Evolutionary conservation across 805 yeast genomes (phyloP).

Genomic region (Starmerella vitae): DNA sequence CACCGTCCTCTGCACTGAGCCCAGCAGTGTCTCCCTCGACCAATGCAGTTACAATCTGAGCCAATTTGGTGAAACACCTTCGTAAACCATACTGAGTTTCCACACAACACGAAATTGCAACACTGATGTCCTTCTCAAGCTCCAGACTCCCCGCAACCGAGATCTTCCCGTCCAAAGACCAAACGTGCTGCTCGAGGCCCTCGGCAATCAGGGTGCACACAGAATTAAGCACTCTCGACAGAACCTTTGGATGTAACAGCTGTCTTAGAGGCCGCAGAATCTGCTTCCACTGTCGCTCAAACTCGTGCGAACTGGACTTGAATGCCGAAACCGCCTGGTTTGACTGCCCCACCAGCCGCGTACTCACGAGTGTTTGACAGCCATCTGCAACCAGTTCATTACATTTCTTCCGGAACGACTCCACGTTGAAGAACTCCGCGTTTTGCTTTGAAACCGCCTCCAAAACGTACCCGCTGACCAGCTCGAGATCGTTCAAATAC

Average conservation of each 20-base stretch:
- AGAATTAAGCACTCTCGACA: slow-evolving; percentile 34
- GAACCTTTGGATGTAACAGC: slow-evolving; percentile 43
- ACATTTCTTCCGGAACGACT: slow-evolving; percentile 26
- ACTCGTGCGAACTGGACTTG: slow-evolving; percentile 28
- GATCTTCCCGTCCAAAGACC: slow-evolving; percentile 51
- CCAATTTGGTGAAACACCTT: slow-evolving; percentile 63
- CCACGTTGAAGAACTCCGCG: background rate
- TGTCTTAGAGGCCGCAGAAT: slow-evolving; percentile 53
- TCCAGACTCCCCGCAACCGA: slow-evolving; percentile 75
- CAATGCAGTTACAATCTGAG: slow-evolving; percentile 56
- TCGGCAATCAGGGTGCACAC: slow-evolving; percentile 44
- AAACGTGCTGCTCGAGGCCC: slow-evolving; percentile 50
- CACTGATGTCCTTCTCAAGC: slow-evolving; percentile 67
- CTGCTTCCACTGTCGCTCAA: slow-evolving; percentile 51
- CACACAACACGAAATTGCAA: slow-evolving; percentile 51
- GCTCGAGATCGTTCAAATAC: slow-evolving; percentile 57
- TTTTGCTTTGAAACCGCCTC: slow-evolving; percentile 27
- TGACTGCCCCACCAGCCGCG: slow-evolving; percentile 30
- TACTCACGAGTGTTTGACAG: slow-evolving; percentile 26
- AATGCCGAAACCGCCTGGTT: slow-evolving; percentile 30
- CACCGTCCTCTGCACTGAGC: slow-evolving; percentile 3
- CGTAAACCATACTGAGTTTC: slow-evolving; percentile 61
- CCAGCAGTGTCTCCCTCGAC: slow-evolving; percentile 6
- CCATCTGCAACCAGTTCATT: slow-evolving; percentile 34
- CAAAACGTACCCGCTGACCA: slow-evolving; percentile 45